Percentiles rank a stretch among this genome's conserved stretches.
phyloP scores from a whole-genome alignment of 352 stramenopile species.

The Halophytophthora batemanensis region DNA sequence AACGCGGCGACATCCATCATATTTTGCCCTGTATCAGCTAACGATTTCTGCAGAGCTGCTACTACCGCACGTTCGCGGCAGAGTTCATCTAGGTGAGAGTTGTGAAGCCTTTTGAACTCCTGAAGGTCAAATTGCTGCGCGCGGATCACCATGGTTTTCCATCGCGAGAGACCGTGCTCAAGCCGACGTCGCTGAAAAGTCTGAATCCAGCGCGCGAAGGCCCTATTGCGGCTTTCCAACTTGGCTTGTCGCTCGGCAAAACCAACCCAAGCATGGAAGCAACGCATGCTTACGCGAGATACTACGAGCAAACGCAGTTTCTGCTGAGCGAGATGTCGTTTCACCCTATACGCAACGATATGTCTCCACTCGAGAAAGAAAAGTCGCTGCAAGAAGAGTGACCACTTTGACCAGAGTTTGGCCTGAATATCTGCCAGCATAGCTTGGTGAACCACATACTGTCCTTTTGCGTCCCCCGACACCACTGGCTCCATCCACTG shows the following conservation, averaged over 20 bases:
- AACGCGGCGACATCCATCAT: conserved; percentile 2
- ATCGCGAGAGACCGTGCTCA: conserved; percentile 11
- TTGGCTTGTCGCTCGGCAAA: conserved; percentile 6
- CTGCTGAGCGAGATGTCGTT: conserved; percentile 6
- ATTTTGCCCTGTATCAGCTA: conserved; percentile 9
- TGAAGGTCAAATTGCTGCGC: conserved; percentile 14
- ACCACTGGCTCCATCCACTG: conserved; percentile 25
- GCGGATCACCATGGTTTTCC: conserved; percentile 22
- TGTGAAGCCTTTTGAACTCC: conserved; percentile 7
- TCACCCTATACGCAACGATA: conserved; percentile 4
- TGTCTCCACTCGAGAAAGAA: conserved; percentile 31
- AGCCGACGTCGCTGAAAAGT: conserved; percentile 10
- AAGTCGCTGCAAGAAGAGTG: conserved; percentile 18
- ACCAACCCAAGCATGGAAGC: conserved; percentile 15
- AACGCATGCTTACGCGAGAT: conserved; percentile 6
- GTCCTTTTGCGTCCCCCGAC: conserved; percentile 14
- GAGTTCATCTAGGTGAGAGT: conserved; percentile 13
- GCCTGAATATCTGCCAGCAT: conserved; percentile 30
- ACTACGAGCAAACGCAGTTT: conserved; percentile 18
- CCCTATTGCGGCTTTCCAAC: conserved; percentile 8
- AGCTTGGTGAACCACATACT: conserved; percentile 18
- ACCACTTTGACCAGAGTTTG: conserved; percentile 37
- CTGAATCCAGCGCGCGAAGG: conserved; percentile 12
- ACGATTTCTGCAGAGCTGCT: neutral
- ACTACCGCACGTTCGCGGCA: conserved; percentile 17